A percentile compares a stretch with the other conserved stretches of the same genome.
These are phyloP conservation scores for Claviceps monticola DNA, from an alignment of 2,329 filamentous ascomycete species.

Conservation along the genomic window DNA sequence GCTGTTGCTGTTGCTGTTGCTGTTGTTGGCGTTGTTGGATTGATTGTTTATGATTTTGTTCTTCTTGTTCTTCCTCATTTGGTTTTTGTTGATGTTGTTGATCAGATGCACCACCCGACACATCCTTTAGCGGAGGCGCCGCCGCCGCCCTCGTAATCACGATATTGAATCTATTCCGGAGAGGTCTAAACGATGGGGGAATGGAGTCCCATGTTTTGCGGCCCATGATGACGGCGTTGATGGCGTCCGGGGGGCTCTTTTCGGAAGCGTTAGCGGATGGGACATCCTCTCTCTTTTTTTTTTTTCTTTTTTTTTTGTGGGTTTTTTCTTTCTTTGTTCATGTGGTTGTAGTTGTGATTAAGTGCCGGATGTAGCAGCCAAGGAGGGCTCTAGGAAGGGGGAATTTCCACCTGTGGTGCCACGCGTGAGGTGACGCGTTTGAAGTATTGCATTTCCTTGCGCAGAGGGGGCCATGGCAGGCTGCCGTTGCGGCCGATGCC, in stretches of 20 bases:
- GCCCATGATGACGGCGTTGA: conserved; percentile 87
- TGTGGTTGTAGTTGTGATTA: background rate
- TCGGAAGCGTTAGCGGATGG: too few species aligned
- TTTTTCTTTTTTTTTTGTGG: background rate
- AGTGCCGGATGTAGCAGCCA: background rate
- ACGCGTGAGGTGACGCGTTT: conserved; percentile 70
- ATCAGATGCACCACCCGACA: too few species aligned
- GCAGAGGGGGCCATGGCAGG: conserved; percentile 81
- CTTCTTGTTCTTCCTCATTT: too few species aligned
- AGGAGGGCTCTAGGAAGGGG: background rate
- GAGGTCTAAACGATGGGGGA: conserved; percentile 61
- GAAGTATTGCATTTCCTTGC: conserved; percentile 91
- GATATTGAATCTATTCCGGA: conserved; percentile 69
- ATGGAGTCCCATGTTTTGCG: conserved; percentile 95
- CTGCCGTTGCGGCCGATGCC: conserved; percentile 71
- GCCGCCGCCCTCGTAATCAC: conserved; percentile 49
- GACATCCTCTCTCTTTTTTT: background rate
- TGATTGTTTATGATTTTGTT: too few species aligned
- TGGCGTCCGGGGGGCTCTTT: conserved; percentile 19
- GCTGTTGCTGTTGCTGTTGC: background rate
- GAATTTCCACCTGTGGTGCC: conserved; percentile 23
- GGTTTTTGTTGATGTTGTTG: too few species aligned
- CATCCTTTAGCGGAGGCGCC: background rate
- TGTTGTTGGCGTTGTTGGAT: too few species aligned
- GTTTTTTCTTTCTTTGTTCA: background rate